phyloP scores from a whole-genome alignment of 1,139 yeast species.

The Ogataea hybrid region DNA sequence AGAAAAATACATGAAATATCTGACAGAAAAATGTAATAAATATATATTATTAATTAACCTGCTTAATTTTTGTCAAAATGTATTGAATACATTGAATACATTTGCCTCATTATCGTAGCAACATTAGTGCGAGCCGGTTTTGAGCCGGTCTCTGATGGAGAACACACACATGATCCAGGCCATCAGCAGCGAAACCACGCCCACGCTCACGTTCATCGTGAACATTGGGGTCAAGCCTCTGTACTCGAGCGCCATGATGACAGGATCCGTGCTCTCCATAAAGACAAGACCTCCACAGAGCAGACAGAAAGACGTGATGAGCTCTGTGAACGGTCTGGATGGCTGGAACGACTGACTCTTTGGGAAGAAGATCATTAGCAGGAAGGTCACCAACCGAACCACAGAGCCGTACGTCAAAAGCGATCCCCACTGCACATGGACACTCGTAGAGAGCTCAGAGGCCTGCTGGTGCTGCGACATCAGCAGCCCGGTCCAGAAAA shows the following conservation, averaged over 20 bases:
- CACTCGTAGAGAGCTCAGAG: constrained; percentile 66
- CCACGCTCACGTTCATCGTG: constrained; percentile 81
- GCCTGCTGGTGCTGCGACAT: constrained; percentile 96
- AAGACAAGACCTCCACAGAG: constrained; percentile 88
- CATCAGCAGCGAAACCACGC: constrained; percentile 77
- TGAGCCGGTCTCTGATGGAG: constrained; percentile 58
- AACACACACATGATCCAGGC: constrained; percentile 81
- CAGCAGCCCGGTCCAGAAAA: constrained; percentile 95
- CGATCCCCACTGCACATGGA: constrained; percentile 92
- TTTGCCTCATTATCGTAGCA: constrained; percentile 6
- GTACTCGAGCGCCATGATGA: constrained; percentile 78
- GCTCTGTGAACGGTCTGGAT: constrained; percentile 79
- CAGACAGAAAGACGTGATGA: constrained; percentile 72
- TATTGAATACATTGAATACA: not conserved
- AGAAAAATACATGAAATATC: too few species aligned
- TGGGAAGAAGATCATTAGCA: constrained; percentile 55
- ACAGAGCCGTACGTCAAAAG: constrained; percentile 74
- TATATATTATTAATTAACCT: too few species aligned
- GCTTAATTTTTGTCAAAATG: not conserved
- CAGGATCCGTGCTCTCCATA: constrained; percentile 88
- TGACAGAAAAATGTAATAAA: too few species aligned
- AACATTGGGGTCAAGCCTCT: constrained; percentile 89
- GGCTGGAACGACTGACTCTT: constrained; percentile 39
- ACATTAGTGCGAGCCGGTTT: constrained; percentile 13
- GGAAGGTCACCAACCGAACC: constrained; percentile 69